A percentile compares a stretch with the other conserved stretches of the same genome.
Conservation (phyloP, 768 basidiomycete genomes). For the Trametes cubensis region DNA sequence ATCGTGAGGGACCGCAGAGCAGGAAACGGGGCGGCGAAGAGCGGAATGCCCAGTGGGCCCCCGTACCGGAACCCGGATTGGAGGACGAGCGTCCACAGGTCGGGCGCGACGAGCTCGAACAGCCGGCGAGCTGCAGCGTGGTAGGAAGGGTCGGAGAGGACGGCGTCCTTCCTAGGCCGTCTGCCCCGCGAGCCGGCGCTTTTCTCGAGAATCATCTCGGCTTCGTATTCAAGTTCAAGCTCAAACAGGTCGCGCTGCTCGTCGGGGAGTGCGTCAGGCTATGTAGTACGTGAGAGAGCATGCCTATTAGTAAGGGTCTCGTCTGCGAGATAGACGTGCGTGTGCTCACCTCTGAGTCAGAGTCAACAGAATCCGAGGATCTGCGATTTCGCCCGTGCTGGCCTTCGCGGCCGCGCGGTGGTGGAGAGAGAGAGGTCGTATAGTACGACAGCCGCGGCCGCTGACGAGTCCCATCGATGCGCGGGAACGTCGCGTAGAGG, state of each 20-base stretch:
- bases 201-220: too few species aligned
- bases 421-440: too few species aligned
- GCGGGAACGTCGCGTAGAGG: too few species aligned
- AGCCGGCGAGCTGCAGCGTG: not conserved
- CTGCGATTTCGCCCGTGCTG: not conserved
- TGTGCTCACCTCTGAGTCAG: too few species aligned
- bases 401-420: not conserved
- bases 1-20: not conserved
- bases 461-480: too few species aligned
- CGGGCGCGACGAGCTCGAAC: not conserved
- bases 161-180: not conserved
- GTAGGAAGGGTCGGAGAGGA: not conserved
- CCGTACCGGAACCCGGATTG: not conserved
- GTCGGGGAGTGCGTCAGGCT: too few species aligned
- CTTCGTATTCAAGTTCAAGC: too few species aligned
- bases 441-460: not conserved
- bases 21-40: not conserved
- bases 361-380: too few species aligned
- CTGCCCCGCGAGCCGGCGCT: not conserved
- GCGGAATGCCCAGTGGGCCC: not conserved
- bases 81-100: not conserved
- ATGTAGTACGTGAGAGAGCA: too few species aligned
- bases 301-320: too few species aligned
- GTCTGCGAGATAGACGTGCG: too few species aligned
- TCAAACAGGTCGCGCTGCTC: too few species aligned